A percentile compares a stretch with the other conserved stretches of the same genome.
phyloP scores from a whole-genome alignment of 1,284 basidiomycete genomes.

The Cutaneotrichosporon sp. region DNA sequence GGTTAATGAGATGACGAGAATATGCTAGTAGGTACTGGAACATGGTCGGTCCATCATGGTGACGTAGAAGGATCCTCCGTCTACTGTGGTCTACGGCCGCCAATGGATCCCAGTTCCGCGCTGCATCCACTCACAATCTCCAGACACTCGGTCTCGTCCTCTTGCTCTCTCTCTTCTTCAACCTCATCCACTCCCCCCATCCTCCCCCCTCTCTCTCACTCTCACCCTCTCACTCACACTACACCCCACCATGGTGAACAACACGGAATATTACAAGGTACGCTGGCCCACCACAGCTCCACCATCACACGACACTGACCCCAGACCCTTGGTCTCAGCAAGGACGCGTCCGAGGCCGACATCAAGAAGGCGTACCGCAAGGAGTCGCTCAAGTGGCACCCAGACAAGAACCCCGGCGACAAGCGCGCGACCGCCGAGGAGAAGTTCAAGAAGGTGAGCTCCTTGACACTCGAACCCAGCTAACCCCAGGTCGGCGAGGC shows the following conservation, averaged over 20 bases:
- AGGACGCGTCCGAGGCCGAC: conserved; percentile 74
- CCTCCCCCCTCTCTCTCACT: neutral
- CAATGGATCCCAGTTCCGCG: neutral
- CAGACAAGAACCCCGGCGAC: conserved; percentile 67
- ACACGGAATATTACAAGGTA: conserved; percentile 51
- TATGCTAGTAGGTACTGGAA: conserved; percentile 8
- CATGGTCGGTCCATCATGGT: neutral
- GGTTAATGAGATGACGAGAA: neutral
- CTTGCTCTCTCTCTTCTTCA: neutral
- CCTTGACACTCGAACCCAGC: neutral
- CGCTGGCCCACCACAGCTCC: conserved; percentile 8
- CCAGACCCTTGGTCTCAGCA: conserved; percentile 65
- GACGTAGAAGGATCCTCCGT: neutral
- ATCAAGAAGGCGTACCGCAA: conserved; percentile 65
- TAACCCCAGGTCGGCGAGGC: conserved; percentile 79
- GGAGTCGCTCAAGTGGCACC: conserved; percentile 87
- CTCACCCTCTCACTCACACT: neutral
- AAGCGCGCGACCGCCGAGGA: conserved; percentile 71
- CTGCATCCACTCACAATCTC: neutral
- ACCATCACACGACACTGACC: neutral
- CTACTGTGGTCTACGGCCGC: no score
- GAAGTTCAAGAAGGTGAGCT: conserved; percentile 87
- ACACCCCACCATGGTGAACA: conserved; percentile 43
- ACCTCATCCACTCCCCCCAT: neutral
- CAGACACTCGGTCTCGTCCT: neutral